These are phyloP conservation scores for Diaporthe batatas DNA, from an alignment of 2,329 filamentous ascomycete species.

Conservation along the genomic window DNA sequence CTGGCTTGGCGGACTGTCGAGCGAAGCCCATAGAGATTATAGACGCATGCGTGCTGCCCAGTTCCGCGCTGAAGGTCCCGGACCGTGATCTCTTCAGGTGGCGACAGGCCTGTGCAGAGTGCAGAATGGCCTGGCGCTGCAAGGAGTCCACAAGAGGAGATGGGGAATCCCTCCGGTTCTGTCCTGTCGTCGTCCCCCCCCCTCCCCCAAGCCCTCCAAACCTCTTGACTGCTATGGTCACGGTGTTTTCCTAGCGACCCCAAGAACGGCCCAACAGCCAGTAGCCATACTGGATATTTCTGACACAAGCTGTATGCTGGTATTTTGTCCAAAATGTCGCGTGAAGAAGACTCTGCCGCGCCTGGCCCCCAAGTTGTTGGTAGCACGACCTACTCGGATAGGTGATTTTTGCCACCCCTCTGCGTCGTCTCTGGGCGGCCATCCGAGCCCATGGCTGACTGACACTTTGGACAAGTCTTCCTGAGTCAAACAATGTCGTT, in stretches of 20 bases:
- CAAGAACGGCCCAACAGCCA: neutral
- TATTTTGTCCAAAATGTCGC: conserved; percentile 13
- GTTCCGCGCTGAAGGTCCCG: neutral
- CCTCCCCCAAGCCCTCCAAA: neutral
- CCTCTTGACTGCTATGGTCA: neutral
- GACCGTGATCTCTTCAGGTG: neutral
- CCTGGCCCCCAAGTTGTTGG: conserved; percentile 15
- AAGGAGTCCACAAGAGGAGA: neutral
- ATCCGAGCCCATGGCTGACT: conserved; percentile 10
- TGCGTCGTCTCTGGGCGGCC: neutral
- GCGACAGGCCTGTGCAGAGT: neutral
- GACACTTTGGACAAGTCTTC: neutral
- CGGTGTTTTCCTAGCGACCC: neutral
- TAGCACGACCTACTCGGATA: neutral
- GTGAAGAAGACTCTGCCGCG: neutral
- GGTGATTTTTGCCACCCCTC: conserved; percentile 3
- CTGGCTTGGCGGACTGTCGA: conserved; percentile 2
- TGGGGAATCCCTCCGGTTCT: neutral
- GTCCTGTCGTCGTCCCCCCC: neutral
- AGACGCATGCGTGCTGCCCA: neutral
- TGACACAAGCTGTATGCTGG: neutral
- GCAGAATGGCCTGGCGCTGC: neutral
- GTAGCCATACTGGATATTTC: neutral
- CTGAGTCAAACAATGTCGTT: neutral
- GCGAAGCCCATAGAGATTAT: neutral